Base-by-base conservation (phyloP, 75 land plant species). In the Sequoia sempervirens region DNA sequence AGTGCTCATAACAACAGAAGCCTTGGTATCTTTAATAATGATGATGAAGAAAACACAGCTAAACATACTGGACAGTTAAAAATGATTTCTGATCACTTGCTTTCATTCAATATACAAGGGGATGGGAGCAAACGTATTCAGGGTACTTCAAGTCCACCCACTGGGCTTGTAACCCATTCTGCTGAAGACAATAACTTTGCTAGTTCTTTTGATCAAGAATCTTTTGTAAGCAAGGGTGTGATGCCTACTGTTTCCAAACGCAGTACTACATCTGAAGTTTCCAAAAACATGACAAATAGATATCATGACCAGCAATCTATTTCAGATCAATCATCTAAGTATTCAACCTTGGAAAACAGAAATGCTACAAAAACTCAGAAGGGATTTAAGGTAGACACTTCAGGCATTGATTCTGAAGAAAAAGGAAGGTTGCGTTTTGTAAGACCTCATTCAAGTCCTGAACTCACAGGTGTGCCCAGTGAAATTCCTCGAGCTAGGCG, bases 361-460 rank as follows among this genome's bases (percentile, higher is more conserved):
- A 82, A 41, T 37, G 40, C 58, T 41, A 84, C 85, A 64, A 90
- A 82, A 82, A 47, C 2, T 84, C 87, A 81, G n/a, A 90, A 83
- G 85, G 68, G 66, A 46, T 80, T 38, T 1, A 86, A 81, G 47
- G 73, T 88, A 70, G 89, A 90, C 72, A 76, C 70, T 36, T 52
- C 80, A 11, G 78, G 80, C 0, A 81, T 70, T 81, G 58, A 80
- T 43, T 75, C 72, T 2, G 89, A 90, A 84, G 73, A 73, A 18
- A 88, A 90, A 41, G 84, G 81, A n/a, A 89, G 85, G 76, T 89
- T 52, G 81, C 86, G 82, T 61, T 90, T 93, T 87, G 89, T 88
- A 40, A 89, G 95, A 83, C 91, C 95, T 53, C 81, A 69, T 11
- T 93, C 95, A 23, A 93, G 93, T 61, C 95, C 95, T 41, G 92